Base-by-base conservation (phyloP, 164 flowering plant genomes). In the Buxus sempervirens region DNA sequence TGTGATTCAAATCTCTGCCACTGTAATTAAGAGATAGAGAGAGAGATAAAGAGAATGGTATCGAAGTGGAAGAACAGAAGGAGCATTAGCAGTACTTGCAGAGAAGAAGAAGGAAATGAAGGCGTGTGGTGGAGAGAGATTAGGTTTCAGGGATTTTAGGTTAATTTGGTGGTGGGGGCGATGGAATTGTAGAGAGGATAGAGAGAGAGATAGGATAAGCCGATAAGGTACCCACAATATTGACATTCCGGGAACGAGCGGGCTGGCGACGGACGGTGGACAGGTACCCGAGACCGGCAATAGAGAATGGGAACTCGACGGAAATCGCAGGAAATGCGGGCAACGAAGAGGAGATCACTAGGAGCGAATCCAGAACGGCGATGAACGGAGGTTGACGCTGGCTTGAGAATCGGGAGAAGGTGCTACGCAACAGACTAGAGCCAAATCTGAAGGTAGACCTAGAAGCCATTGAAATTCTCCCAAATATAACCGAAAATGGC, bases 181-280 rank as follows among this genome's bases (percentile, higher is more conserved):
- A n/a, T n/a, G n/a, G n/a, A n/a, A n/a, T n/a, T n/a, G n/a, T n/a
- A n/a, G n/a, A n/a, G n/a, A n/a, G n/a, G n/a, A n/a, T n/a, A n/a
- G n/a, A n/a, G n/a, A n/a, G n/a, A n/a, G n/a, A n/a, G n/a, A n/a
- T n/a, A n/a, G n/a, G n/a, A n/a, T n/a, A n/a, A n/a, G n/a, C n/a
- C n/a, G n/a, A n/a, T n/a, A n/a, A n/a, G n/a, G n/a, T n/a, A n/a
- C n/a, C n/a, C n/a, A n/a, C 96, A 77, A 93, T 89, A 78, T 89
- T 92, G 16, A 85, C 81, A 28, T 59, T 55, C 32, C 72, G 72
- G 21, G 86, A 55, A 0, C 84, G 84, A 41, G 58, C 27, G 13
- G 88, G 83, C 41, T 63, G 73, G 66, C 84, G 76, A 54, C 85
- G 77, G 57, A 79, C 76, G 55, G 89, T 82, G 42, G 95, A 88